Percentiles rank a stretch among this genome's conserved stretches.
These are phyloP conservation scores for Peronospora belbahrii DNA, from an alignment of 352 stramenopile genomes.

Conservation along the genomic window DNA sequence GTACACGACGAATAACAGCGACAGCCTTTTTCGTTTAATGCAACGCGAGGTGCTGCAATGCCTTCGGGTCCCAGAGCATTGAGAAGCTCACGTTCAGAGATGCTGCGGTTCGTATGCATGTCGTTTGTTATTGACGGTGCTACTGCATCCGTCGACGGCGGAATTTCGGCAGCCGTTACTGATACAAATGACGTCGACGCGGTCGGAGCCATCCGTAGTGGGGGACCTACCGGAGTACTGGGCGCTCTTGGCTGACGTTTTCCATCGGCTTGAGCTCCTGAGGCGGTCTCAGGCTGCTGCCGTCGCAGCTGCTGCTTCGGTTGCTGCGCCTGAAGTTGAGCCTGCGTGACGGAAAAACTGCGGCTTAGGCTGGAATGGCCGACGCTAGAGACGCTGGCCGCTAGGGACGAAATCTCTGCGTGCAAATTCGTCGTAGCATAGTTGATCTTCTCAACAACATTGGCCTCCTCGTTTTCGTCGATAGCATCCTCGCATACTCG, in stretches of 20 bases:
- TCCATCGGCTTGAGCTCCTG: conserved; percentile 2
- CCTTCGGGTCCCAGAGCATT: conserved; percentile 75
- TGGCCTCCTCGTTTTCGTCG: conserved; percentile 39
- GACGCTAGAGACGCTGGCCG: conserved; percentile 67
- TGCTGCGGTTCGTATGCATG: conserved; percentile 64
- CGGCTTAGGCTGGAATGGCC: conserved; percentile 64
- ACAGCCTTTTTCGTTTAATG: conserved; percentile 94
- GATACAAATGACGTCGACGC: conserved; percentile 35
- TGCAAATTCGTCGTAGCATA: conserved; percentile 69
- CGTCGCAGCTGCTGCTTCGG: conserved; percentile 13
- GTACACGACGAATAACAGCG: conserved; percentile 95
- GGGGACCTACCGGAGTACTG: conserved; percentile 20
- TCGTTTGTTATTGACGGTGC: conserved; percentile 41
- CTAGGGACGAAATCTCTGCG: conserved; percentile 75
- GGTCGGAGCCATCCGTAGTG: conserved; percentile 10
- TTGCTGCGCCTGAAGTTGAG: conserved; percentile 16
- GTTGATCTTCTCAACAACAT: conserved; percentile 57
- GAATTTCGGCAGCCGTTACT: conserved; percentile 28
- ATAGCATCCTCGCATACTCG: conserved; percentile 21
- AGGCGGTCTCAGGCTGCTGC: conserved; percentile 7
- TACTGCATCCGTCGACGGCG: conserved; percentile 29
- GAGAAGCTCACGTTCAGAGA: conserved; percentile 77
- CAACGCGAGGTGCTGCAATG: conserved; percentile 67
- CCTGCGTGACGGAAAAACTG: conserved; percentile 59
- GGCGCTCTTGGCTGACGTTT: conserved; percentile 7